Conservation (phyloP, 1,139 yeast species). For the Lodderomyces oxycetoniae region DNA sequence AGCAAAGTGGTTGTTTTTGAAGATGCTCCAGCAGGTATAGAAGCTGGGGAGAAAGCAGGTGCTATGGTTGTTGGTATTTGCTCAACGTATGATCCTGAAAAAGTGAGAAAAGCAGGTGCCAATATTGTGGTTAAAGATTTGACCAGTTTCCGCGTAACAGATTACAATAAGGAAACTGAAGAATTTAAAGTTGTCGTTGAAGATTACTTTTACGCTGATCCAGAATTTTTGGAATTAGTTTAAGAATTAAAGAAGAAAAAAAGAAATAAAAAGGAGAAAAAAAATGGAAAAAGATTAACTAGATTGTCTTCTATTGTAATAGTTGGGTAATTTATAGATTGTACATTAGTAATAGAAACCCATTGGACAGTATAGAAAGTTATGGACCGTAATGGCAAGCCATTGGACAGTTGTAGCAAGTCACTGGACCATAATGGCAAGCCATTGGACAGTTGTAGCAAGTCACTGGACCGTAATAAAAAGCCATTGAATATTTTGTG, state of each 20-base stretch:
- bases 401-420: too few species aligned
- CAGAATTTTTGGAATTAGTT: conserved; percentile 31
- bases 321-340: too few species aligned
- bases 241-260: conserved; percentile 2
- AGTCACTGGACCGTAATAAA: too few species aligned
- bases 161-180: conserved; percentile 42
- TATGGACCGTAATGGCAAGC: too few species aligned
- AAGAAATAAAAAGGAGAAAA: background rate
- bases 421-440: too few species aligned
- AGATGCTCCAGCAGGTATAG: conserved; percentile 85
- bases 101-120: conserved; percentile 72
- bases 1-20: conserved; percentile 69
- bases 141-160: conserved; percentile 42
- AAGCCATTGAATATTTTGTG: too few species aligned
- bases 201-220: conserved; percentile 45
- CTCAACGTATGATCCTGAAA: conserved; percentile 67
- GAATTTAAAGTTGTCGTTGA: conserved; percentile 43
- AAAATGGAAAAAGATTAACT: background rate
- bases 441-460: too few species aligned
- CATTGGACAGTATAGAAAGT: too few species aligned
- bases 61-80: conserved; percentile 81
- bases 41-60: conserved; percentile 82
- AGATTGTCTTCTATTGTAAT: too few species aligned
- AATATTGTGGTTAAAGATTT: conserved; percentile 74
- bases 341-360: background rate